Percentiles rank a stretch among this genome's conserved stretches.
These are phyloP conservation scores for Hordeum marinum DNA, from an alignment of 176 grass and related monocot genomes.

Conservation along the genomic window DNA sequence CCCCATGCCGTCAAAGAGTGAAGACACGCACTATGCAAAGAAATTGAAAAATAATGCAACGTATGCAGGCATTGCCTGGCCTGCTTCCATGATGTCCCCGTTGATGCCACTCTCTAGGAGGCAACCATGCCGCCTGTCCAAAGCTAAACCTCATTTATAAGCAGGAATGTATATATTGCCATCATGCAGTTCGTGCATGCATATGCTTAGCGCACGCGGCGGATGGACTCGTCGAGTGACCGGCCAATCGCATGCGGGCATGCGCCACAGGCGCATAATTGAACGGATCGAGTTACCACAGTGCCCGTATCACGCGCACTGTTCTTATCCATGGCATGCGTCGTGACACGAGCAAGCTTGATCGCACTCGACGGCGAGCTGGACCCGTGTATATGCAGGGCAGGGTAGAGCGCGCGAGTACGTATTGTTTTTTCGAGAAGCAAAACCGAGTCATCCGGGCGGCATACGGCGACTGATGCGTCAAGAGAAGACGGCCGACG, in stretches of 20 bases:
- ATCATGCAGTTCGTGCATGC: neutral
- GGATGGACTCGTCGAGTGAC: too few species aligned
- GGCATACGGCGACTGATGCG: too few species aligned
- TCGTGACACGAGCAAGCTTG: neutral
- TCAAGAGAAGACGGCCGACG: too few species aligned
- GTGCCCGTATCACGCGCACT: neutral
- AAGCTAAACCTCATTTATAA: neutral
- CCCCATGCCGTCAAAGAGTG: slow-evolving; percentile 60
- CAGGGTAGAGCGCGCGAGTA: too few species aligned
- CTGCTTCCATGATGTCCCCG: neutral
- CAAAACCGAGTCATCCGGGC: too few species aligned
- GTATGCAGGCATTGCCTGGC: neutral
- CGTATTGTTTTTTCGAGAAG: too few species aligned
- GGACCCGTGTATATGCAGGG: too few species aligned
- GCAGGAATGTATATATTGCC: neutral
- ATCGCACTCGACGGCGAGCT: neutral
- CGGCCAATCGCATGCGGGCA: too few species aligned
- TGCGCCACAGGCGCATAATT: neutral
- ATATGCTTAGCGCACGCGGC: neutral
- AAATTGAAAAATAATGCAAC: neutral
- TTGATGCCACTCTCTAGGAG: slow-evolving; percentile 35
- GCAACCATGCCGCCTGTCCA: slow-evolving; percentile 34
- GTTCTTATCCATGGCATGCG: neutral
- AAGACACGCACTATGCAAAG: neutral
- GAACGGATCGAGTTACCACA: neutral